Base-by-base conservation (phyloP, 768 basidiomycete genomes). In the Mycena capillaripes region DNA sequence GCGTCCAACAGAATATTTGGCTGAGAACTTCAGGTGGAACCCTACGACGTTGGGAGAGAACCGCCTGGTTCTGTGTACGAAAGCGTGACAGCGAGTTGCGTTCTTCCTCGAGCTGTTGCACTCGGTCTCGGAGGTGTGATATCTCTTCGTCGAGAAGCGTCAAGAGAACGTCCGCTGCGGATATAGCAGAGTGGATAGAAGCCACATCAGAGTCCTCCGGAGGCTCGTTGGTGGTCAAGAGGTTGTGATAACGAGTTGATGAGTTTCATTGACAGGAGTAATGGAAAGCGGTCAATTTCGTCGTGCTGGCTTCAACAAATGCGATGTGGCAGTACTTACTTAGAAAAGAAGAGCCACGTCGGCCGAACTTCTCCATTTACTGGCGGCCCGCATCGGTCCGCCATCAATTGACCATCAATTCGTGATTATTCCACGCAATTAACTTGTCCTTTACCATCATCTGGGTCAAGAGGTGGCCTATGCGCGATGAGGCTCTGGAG, bases 1-100 rank as follows among this genome's bases (percentile, higher is more conserved):
- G 7, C 27, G 44, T 48, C 60, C 60, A 62, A 5, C 29, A 46
- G 25, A 62, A 62, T 27, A 62, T 62, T 23, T 62, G 44, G 17
- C 9, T 7, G 14, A 62, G 60, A 11, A 62, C 29, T 21, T 62
- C 60, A 16, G 60, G 29, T 21, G 60, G 60, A 27, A 62, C 19
- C n/a, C 29, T 16, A 10, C 60, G 30, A 16, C 48, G 46, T 16
- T 27, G 60, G 12, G 58, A 62, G 29, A 62, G 60, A 10, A 62
- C 48, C 16, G 29, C 3, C 0, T 10, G 19, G 25, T 30, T 62
- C 60, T 21, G 42, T n/a, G 29, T 9, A 48, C n/a, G 60, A 21
- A 48, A 62, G 2, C 21, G 5, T 19, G 29, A 46, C 4, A 62
- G 30, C n/a, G 42, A 17, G 8, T 3, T 29, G 11, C 21, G 42